phyloP scores from a whole-genome alignment of 345 rosid species.

The Brassica carinata region DNA sequence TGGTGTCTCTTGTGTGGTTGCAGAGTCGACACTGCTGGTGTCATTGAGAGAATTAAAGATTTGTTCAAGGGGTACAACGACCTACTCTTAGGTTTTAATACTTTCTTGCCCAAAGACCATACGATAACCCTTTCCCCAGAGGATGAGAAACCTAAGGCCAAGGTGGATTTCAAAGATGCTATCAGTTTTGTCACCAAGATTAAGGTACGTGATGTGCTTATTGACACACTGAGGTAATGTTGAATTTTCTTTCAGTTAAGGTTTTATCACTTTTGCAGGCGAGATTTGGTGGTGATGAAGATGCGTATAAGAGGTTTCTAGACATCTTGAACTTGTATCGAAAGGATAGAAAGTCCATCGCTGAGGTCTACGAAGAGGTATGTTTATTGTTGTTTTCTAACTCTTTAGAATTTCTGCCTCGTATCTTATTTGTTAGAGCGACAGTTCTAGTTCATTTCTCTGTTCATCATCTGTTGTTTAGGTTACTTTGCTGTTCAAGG shows the following conservation, averaged over 20 bases:
- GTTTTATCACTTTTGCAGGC: slow-evolving; percentile 52
- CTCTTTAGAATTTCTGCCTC: slow-evolving; percentile 11
- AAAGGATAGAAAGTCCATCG: slow-evolving; percentile 79
- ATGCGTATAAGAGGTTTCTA: slow-evolving; percentile 81
- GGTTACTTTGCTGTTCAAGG: slow-evolving; percentile 81
- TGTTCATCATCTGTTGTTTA: slow-evolving; percentile 39
- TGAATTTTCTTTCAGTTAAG: slow-evolving; percentile 7
- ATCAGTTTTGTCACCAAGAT: slow-evolving; percentile 88
- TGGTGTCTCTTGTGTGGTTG: slow-evolving; percentile 22
- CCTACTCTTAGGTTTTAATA: slow-evolving; percentile 88
- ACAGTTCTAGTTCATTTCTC: slow-evolving; percentile 4
- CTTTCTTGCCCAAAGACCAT: slow-evolving; percentile 89
- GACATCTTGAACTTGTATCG: slow-evolving; percentile 89
- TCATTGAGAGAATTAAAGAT: slow-evolving; percentile 78
- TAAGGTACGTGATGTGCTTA: slow-evolving; percentile 57
- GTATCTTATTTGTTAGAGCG: slow-evolving; percentile 13
- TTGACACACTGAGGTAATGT: slow-evolving; percentile 5
- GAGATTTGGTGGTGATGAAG: slow-evolving; percentile 83
- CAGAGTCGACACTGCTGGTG: slow-evolving; percentile 87
- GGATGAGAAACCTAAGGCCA: slow-evolving; percentile 67
- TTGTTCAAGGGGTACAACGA: slow-evolving; percentile 84
- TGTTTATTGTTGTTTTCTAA: slow-evolving; percentile 31
- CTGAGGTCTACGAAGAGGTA: slow-evolving; percentile 87
- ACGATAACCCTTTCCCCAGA: slow-evolving; percentile 72
- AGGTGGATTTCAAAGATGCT: slow-evolving; percentile 83